Evolutionary conservation across 2,329 filamentous ascomycete species (phyloP), one percentile per base, ranked within the genome.

Genomic region (Xylariaceae sp.): DNA sequence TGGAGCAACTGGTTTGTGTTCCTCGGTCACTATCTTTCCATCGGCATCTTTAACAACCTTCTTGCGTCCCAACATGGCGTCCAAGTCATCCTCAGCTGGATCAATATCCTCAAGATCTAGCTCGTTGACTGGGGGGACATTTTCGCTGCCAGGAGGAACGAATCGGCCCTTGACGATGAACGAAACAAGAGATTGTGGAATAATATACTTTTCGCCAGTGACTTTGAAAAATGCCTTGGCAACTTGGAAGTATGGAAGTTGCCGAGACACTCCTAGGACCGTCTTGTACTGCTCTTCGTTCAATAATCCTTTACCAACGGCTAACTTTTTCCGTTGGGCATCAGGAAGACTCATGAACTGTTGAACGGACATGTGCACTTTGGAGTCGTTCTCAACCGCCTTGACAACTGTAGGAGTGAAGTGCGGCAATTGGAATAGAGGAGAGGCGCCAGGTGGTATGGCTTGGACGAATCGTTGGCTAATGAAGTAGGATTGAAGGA

Each of bases 191-290:
- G 90, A 95, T 47, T 86, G 88, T 6, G 93, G 91, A 23, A 92
- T 95, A 61, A 98, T 88, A 65, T 85, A 86, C 55, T 86, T 88
- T 70, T 98, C 94, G 63, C 93, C 93, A 42, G 89, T 85, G 37
- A 98, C 94, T 75, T 98, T 98, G 82, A 98, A 98, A 70, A 95
- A 98, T 6, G 90, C 88, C 71, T 90, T 94, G 61, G 89, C 88
- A 10, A 98, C 82, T 47, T 86, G 80, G 44, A 98, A 76, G 53
- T 82, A 80, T 2, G 93, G 93, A 22, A 98, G 76, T 68, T 96
- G 88, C 57, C 82, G 82, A 22, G 90, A 91, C 22, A 96, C 85
- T 37, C 70, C 69, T 49, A 95, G 75, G 29, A 86, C 86, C 34
- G 83, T 78, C 53, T 80, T 73, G 68, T 95, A 95, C 65, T 96